These are phyloP conservation scores for Parasitella parasitica DNA, from an alignment of 371 early-diverging fungal genomes.

Conservation along the genomic window DNA sequence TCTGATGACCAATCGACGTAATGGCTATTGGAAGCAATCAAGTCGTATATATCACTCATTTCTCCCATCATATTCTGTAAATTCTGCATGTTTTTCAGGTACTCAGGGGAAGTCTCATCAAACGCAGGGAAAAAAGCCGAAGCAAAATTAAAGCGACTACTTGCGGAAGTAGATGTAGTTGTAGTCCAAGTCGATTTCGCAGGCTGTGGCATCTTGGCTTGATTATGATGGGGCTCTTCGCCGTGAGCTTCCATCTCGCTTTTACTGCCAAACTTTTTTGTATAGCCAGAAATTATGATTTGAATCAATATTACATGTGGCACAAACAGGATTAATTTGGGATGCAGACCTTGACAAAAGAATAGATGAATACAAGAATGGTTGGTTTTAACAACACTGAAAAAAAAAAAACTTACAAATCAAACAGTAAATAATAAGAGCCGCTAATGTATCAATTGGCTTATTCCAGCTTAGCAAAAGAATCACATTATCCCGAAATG, in stretches of 20 bases:
- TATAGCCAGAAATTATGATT: conserved; percentile 22
- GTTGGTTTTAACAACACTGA: too few species aligned
- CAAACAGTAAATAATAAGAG: conserved; percentile 36
- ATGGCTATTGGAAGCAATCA: conserved; percentile 24
- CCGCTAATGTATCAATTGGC: conserved; percentile 38
- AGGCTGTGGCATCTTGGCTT: not conserved
- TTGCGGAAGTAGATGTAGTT: not conserved
- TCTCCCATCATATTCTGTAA: conserved; percentile 55
- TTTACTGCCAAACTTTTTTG: conserved; percentile 7
- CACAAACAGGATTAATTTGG: conserved; percentile 30
- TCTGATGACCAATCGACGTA: conserved; percentile 44
- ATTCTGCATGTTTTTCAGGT: conserved; percentile 42
- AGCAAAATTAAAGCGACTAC: conserved; percentile 12
- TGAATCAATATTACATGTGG: conserved; percentile 36
- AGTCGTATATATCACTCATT: conserved; percentile 40
- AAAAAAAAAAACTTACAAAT: conserved; percentile 30
- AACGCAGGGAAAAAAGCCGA: conserved; percentile 26
- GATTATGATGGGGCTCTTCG: not conserved
- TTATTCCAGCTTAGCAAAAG: conserved; percentile 49
- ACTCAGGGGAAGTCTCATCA: conserved; percentile 48
- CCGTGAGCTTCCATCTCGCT: not conserved
- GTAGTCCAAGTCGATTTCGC: not conserved
- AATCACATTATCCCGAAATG: conserved; percentile 38
- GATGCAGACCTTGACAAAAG: conserved; percentile 32
- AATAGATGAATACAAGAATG: not conserved